Conservation (phyloP, 176 grass and related monocot species). For the Juncus inflexus region DNA sequence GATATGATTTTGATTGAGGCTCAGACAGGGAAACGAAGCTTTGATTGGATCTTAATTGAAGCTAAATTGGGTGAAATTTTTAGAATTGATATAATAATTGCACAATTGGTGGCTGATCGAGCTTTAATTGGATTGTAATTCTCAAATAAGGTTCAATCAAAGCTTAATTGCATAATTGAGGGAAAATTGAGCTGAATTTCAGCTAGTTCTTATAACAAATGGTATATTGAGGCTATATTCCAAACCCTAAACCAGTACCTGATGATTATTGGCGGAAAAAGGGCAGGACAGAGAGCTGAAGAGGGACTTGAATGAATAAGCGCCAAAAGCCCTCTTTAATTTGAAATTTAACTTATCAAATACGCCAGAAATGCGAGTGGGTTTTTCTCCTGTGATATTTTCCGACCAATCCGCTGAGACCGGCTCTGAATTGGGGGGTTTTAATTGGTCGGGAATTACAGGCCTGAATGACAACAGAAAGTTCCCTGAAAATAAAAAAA, state of each 20-base stretch:
- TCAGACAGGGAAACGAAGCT: no score
- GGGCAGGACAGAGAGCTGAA: constrained; percentile 69
- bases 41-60: no score
- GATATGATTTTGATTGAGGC: no score
- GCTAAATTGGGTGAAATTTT: no score
- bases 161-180: no score
- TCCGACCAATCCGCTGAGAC: constrained; percentile 63
- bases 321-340: constrained; percentile 65
- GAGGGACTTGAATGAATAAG: constrained; percentile 60
- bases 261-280: constrained; percentile 39
- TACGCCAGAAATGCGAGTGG: constrained; percentile 50
- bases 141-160: no score
- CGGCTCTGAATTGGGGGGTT: constrained; percentile 25
- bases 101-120: no score
- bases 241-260: constrained; percentile 19
- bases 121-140: no score
- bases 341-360: constrained; percentile 69
- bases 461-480: constrained; percentile 80
- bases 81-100: no score
- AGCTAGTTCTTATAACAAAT: no score
- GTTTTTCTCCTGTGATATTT: constrained; percentile 61
- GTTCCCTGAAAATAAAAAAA: constrained; percentile 55
- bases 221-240: no score
- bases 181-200: no score
- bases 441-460: constrained; percentile 37